A percentile compares a stretch with the other conserved stretches of the same genome.
Conservation (phyloP, 306 rosid genomes). For the Sicyos edulis region DNA sequence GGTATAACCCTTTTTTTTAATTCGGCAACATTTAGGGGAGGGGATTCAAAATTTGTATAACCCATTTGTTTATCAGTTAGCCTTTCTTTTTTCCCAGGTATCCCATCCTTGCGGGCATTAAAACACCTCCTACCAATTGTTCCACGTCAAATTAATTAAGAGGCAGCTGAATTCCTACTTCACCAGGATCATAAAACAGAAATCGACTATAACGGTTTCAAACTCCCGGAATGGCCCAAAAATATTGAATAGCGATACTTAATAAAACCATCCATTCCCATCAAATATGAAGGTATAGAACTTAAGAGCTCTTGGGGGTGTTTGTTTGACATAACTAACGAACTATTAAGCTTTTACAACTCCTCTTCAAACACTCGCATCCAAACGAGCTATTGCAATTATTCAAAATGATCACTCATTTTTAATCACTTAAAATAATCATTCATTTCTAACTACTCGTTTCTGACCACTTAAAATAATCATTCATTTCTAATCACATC, state of each 20-base stretch:
- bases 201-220: not conserved
- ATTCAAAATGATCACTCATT: too few relatives aligned
- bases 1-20: too few relatives aligned
- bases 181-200: not conserved
- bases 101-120: slow-evolving; percentile 2
- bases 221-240: slow-evolving; percentile 1
- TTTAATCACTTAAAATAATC: too few relatives aligned
- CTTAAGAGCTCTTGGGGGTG: not conserved
- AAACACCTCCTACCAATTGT: not conserved
- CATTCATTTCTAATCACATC: too few relatives aligned
- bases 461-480: too few relatives aligned
- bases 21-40: too few relatives aligned
- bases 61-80: slow-evolving; percentile 8
- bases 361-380: too few relatives aligned
- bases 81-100: not conserved
- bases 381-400: too few relatives aligned
- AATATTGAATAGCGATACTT: slow-evolving; percentile 1
- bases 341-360: too few relatives aligned
- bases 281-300: not conserved
- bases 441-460: too few relatives aligned
- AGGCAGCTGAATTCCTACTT: slow-evolving; percentile 7
- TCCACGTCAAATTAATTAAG: not conserved
- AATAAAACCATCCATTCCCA: not conserved
- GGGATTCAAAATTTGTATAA: not conserved
- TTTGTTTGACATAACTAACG: too few relatives aligned